Evolutionary conservation across 345 rosid species (phyloP).

Genomic region (rapeseed (Brassica napus)): Da-Ae NC_063434.1:8470001-8470500

Average conservation of each 20-base stretch:
- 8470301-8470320: conserved; percentile 45
- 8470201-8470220: conserved; percentile 51
- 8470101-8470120: conserved; percentile 49
- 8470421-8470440: conserved; percentile 65
- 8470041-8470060: conserved; percentile 78
- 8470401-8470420: conserved; percentile 58
- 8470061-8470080: conserved; percentile 50
- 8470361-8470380: conserved; percentile 54
- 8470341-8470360: conserved; percentile 71
- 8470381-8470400: conserved; percentile 57
- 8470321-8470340: conserved; percentile 63
- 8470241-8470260: conserved; percentile 56
- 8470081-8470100: conserved; percentile 62
- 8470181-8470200: conserved; percentile 58
- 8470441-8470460: conserved; percentile 78
- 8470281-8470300: conserved; percentile 76
- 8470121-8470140: conserved; percentile 63
- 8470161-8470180: conserved; percentile 67
- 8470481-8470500: conserved; percentile 68
- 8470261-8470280: conserved; percentile 57
- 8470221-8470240: conserved; percentile 64
- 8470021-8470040: conserved; percentile 76
- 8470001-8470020: conserved; percentile 65
- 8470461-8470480: conserved; percentile 57
- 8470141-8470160: conserved; percentile 82